Evolutionary conservation across 1,139 yeast species (phyloP), one percentile per base, ranked within the genome.

Genomic region (Hansenula sp.): DNA sequence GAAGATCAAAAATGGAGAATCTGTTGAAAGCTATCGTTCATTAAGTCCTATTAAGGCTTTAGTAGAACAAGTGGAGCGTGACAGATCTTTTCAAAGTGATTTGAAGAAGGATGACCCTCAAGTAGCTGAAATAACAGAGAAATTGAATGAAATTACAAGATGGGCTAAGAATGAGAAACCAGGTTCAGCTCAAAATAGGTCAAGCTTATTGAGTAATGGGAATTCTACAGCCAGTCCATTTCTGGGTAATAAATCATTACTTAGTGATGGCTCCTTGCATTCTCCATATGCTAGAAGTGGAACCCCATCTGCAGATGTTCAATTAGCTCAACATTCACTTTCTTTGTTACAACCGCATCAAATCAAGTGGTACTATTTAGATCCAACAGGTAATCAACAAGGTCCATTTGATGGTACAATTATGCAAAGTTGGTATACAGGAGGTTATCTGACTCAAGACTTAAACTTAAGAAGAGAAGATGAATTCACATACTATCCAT

Each of bases 381-480:
- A 87, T 57, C 80, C 87, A 1, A 62, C 73, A 35, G 87, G 86
- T 2, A 72, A 65, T 40, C 82, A 79, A 46, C 95, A 85, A 56
- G 96, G 96, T 20, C 95, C 96, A 3, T 87, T 86, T 58, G 70
- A 71, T 39, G 89, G 94, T 2, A 63, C 67, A 22, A 64, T 75
- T 66, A 87, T 87, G 96, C 94, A 86, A 49, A 78, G 70, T 39
- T 87, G 96, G 96, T 75, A 74, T 45, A 59, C 72, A 6, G 76
- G 74, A 26, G 80, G 82, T 2, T 85, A 83, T 62, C 69, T 87
- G 47, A 68, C 66, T 38, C 69, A 69, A 14, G 78, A 75, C 43
- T 64, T 87, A 48, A 64, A 66, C 36, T 68, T 87, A 42, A 72
- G 85, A 46, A 71, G 90, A 32, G 69, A 65, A 30, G 78, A 68